phyloP scores from a whole-genome alignment of 192 early-diverging fungal species.

The Podila minutissima region DNA sequence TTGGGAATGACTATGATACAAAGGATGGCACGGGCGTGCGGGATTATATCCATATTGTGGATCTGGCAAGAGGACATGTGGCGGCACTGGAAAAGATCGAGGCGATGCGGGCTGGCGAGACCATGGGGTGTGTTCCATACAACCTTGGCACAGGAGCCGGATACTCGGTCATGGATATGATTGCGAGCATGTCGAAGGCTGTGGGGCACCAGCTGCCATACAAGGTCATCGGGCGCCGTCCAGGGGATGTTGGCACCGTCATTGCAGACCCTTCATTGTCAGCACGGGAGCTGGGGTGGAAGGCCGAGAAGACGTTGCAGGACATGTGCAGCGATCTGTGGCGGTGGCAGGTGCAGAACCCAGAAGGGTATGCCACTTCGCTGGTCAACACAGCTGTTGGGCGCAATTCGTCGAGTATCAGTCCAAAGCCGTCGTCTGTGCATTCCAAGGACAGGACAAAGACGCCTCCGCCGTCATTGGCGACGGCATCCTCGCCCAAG shows the following conservation, averaged over 20 bases:
- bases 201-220: constrained; percentile 85
- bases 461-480: background rate
- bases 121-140: constrained; percentile 74
- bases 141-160: constrained; percentile 93
- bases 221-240: constrained; percentile 67
- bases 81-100: constrained; percentile 83
- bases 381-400: background rate
- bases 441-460: background rate
- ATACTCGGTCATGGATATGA: constrained; percentile 92
- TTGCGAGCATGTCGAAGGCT: constrained; percentile 80
- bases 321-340: constrained; percentile 64
- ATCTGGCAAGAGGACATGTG: constrained; percentile 90
- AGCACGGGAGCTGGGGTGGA: constrained; percentile 47
- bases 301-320: constrained; percentile 36
- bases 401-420: background rate
- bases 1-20: constrained; percentile 94
- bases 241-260: constrained; percentile 86
- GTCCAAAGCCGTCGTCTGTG: background rate
- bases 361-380: constrained; percentile 51
- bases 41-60: constrained; percentile 98
- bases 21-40: constrained; percentile 93
- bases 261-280: constrained; percentile 74
- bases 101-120: constrained; percentile 26
- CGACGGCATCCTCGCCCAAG: background rate
- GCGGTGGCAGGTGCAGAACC: constrained; percentile 61